A percentile compares a stretch with the other conserved stretches of the same genome.
These are phyloP conservation scores for Flueggea neowawraea DNA, from an alignment of 441 rosid species.

Conservation along the genomic window DNA sequence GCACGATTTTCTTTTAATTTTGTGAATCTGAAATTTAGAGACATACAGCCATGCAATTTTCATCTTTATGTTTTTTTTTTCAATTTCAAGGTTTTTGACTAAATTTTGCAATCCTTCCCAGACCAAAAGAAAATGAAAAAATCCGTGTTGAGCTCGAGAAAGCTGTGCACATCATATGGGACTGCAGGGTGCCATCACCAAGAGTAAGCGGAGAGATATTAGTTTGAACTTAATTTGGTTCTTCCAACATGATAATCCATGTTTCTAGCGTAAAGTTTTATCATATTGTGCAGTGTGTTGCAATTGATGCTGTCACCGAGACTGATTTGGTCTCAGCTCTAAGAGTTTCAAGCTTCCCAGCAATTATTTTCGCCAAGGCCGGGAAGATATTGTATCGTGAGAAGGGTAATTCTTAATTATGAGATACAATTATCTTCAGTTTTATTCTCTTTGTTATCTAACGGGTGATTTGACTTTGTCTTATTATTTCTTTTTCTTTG, in stretches of 20 bases:
- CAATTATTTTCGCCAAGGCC: constrained; percentile 80
- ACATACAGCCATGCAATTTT: too few species aligned
- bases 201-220: constrained; percentile 44
- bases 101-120: constrained; percentile 21
- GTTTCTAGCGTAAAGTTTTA: not conserved
- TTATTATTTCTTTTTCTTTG: not conserved
- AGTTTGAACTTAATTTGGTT: not conserved
- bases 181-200: constrained; percentile 89
- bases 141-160: constrained; percentile 63
- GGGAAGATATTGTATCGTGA: constrained; percentile 88
- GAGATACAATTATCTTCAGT: not conserved
- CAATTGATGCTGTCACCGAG: constrained; percentile 81
- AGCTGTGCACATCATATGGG: constrained; percentile 87
- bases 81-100: not conserved
- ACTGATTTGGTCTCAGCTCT: constrained; percentile 73
- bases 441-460: not conserved
- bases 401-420: constrained; percentile 41
- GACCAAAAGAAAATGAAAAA: constrained; percentile 77
- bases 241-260: not conserved
- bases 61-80: too few species aligned
- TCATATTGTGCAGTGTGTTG: constrained; percentile 61
- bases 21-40: too few species aligned
- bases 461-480: not conserved
- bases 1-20: not conserved
- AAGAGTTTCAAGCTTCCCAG: constrained; percentile 71